Base-by-base conservation (phyloP, 768 basidiomycete species). In the Mycena amicta region DNA sequence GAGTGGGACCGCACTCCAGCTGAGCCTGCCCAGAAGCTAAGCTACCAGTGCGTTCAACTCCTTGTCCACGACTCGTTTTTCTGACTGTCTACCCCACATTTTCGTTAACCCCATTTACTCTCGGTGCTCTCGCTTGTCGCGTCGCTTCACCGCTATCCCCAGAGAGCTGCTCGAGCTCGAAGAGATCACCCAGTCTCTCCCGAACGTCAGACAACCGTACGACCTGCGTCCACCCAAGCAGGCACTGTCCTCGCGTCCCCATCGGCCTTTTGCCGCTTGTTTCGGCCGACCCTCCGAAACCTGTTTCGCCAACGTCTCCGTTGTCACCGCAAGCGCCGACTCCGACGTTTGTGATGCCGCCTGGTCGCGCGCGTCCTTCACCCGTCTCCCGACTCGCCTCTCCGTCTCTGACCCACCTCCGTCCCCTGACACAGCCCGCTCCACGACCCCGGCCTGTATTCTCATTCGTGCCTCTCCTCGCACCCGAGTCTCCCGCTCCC, bases 1-100 rank as follows among this genome's bases (percentile, higher is more conserved):
- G 88, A 89, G 55, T 91, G 90, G 90, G 90, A 92, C 69, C 80
- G 90, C 16, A 89, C 87, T 1, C 89, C 90, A 2, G 79, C 80
- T 2, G 85, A 88, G 39, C 84, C 87, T 25, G 80, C 86, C 5
- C 77, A 78, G 29, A 80, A 78, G 58, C 72, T 91, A 62, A 80
- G 83, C 2, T 91, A 89, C 67, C 80, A 85, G 88, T 90, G 68
- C 80, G 87, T 82, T 22, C 28, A 45, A 8, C 26, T 25, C 18
- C 27, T 37, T 29, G n/a, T 41, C 47, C 41, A 8, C 52, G 15
- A 49, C 25, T 52, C 45, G 29, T 16, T 26, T 56, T 52, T 53
- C 45, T 50, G 6, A 23, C 46, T n/a, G 50, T 55, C 22, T 37
- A 8, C 33, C 33, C 33, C 33, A 39, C 27, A 26, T 30, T 39